phyloP scores from a whole-genome alignment of 2,329 filamentous ascomycete genomes.

The Fusarium tuaranense region DNA sequence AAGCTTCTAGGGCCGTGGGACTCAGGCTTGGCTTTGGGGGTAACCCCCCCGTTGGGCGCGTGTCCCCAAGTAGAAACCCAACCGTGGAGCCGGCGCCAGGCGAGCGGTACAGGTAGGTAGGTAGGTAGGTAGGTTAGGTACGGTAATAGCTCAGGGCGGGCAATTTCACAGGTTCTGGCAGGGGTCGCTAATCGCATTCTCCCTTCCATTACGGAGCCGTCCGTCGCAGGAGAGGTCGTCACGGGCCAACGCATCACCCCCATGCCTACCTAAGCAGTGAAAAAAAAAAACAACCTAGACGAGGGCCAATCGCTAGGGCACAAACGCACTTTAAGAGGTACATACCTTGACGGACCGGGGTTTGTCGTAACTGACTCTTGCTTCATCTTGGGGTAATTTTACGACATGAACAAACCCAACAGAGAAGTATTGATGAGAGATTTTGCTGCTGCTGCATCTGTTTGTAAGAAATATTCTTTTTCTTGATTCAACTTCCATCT shows the following conservation, averaged over 20 bases:
- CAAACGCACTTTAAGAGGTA: slow-evolving; percentile 18
- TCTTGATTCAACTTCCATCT: not conserved
- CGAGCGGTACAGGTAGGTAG: not conserved
- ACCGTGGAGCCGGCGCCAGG: slow-evolving; percentile 32
- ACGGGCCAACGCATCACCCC: slow-evolving; percentile 9
- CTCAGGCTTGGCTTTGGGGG: not conserved
- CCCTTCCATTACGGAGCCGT: not conserved
- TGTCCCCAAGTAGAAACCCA: slow-evolving; percentile 16
- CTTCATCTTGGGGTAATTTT: slow-evolving; percentile 19
- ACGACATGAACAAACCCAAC: slow-evolving; percentile 8
- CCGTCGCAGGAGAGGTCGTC: not conserved
- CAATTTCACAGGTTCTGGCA: slow-evolving; percentile 7
- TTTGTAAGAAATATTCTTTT: not conserved
- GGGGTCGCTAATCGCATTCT: slow-evolving; percentile 3
- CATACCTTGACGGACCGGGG: slow-evolving; percentile 14
- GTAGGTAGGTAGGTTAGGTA: not conserved
- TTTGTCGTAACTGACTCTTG: slow-evolving; percentile 16
- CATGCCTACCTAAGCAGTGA: slow-evolving; percentile 5
- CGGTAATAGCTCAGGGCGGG: slow-evolving; percentile 18
- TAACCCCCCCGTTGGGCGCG: slow-evolving; percentile 18
- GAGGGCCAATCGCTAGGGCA: slow-evolving; percentile 34
- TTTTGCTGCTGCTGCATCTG: not conserved
- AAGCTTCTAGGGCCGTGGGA: slow-evolving; percentile 9
- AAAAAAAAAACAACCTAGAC: not conserved
- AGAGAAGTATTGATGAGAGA: not conserved